Conservation (phyloP, 2,329 filamentous ascomycete genomes). For the Calonectria pteridis region DNA sequence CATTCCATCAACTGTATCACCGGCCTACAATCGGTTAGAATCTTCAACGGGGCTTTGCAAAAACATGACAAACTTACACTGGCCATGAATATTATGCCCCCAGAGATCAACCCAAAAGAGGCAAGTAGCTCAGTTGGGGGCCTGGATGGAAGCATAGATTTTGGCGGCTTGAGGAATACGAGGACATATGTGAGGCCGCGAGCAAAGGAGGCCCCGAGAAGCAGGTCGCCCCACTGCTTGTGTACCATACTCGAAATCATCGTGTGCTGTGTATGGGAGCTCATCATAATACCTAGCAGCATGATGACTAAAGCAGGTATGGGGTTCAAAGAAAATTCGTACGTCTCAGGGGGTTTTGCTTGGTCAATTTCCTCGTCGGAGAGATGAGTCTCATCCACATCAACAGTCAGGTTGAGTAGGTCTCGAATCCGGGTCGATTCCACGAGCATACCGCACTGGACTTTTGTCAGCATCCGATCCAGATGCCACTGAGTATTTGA, state of each 20-base stretch:
- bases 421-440: conserved; percentile 79
- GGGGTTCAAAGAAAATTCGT: conserved; percentile 85
- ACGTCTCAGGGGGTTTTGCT: conserved; percentile 70
- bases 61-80: conserved; percentile 70
- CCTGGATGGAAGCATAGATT: conserved; percentile 82
- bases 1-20: conserved; percentile 82
- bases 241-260: conserved; percentile 94
- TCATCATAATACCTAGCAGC: conserved; percentile 94
- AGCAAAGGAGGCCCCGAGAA: conserved; percentile 84
- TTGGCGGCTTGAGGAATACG: conserved; percentile 83
- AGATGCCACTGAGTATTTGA: neutral
- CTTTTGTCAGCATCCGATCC: conserved; percentile 38
- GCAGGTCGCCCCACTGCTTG: conserved; percentile 90
- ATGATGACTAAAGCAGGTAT: conserved; percentile 89
- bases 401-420: conserved; percentile 69
- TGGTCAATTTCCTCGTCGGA: conserved; percentile 64
- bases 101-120: conserved; percentile 87
- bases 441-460: conserved; percentile 84
- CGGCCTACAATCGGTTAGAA: conserved; percentile 63
- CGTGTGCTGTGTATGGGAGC: conserved; percentile 85
- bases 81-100: conserved; percentile 92
- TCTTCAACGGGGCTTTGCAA: conserved; percentile 19
- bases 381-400: conserved; percentile 50
- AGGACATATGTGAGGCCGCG: conserved; percentile 84
- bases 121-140: conserved; percentile 92